Percentiles rank a stretch among this genome's conserved stretches.
Evolutionary conservation across 306 rosid genomes (phyloP).

Genomic region (Ormosia emarginata): DNA sequence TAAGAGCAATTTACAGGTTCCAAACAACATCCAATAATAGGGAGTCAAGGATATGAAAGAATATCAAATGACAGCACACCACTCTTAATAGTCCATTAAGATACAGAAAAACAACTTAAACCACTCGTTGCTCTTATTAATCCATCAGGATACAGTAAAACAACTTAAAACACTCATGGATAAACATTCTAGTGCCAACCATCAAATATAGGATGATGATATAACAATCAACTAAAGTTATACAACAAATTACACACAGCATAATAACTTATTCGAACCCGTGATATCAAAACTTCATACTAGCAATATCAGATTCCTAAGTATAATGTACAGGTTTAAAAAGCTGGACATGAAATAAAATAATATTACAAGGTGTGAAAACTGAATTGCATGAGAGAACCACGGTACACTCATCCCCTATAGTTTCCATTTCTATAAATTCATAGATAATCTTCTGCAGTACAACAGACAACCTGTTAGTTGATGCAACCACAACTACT

Average conservation of each 20-base stretch:
- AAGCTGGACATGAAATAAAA: neutral
- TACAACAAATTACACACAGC: neutral
- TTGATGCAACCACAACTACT: conserved; percentile 84
- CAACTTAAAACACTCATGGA: neutral
- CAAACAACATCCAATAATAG: neutral
- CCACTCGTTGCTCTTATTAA: neutral
- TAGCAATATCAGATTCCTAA: neutral
- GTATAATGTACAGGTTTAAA: neutral
- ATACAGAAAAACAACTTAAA: neutral
- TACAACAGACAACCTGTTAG: conserved; percentile 65
- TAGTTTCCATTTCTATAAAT: neutral
- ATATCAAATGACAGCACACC: neutral
- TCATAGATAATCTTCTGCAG: neutral
- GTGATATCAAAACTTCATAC: neutral
- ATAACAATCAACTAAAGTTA: neutral
- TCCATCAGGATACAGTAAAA: neutral
- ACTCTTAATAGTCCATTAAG: neutral
- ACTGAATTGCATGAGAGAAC: neutral
- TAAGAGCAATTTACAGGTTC: conserved; percentile 1
- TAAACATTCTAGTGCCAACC: neutral
- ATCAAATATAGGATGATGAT: neutral
- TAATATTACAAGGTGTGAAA: neutral
- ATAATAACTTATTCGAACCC: neutral
- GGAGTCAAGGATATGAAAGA: neutral
- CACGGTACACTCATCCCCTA: neutral